Evolutionary conservation across 306 rosid species (phyloP), one percentile per base, ranked within the genome.

Genomic region (Quercus wislizeni): DNA sequence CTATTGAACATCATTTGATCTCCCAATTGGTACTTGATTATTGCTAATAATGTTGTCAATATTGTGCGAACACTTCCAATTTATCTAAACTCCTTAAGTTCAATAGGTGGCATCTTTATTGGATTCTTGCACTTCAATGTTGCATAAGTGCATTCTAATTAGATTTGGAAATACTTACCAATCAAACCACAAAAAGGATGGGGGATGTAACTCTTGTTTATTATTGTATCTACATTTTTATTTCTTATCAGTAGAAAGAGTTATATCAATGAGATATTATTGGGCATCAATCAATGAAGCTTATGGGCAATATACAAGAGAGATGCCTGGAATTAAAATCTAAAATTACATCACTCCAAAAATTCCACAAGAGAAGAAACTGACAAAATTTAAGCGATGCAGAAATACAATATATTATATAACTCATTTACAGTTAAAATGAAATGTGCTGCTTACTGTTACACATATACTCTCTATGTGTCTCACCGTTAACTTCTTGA

Each of bases 371-470:
- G 70, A 64, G 70, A 64, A 64, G 70, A 64, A 31, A 25, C 43
- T 0, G n/a, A 64, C 33, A 30, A 13, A 68, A 51, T 61, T 69
- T 62, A 28, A 52, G 61, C 46, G 55, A 76, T 63, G 69, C 74
- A 65, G 30, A 57, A 55, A 57, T 78, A n/a, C 25, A n/a, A 15
- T 55, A 64, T 6, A 81, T 71, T 64, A 56, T 62, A 12, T 62
- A 12, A 12, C 55, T 71, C 30, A 38, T 35, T 65, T 11, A 58
- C 30, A 62, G 72, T 55, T 18, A 49, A 23, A 69, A 55, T 49
- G 30, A 68, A 12, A 38, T 57, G 58, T 21, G 73, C 74, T 55
- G 78, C 67, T 78, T 12, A 38, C 78, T 62, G 31, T 64, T 31
- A 55, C 21, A 70, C 38, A 54, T 75, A 5, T 17, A 17, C 21